Evolutionary conservation across 257 asterid genomes (phyloP).

Genomic region (Schizonepeta tenuifolia): DNA sequence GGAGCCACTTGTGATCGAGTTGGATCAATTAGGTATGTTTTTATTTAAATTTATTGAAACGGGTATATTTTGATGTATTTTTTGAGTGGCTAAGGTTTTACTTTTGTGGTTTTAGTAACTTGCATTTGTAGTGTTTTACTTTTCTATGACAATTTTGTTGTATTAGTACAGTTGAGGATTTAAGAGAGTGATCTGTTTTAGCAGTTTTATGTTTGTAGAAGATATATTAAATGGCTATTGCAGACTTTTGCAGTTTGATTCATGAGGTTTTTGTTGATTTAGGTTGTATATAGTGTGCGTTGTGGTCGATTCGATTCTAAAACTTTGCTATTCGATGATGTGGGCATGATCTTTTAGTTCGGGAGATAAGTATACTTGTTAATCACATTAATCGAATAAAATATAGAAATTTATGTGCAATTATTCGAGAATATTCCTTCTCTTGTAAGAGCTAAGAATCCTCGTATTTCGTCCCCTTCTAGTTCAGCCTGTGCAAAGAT

Average conservation of each 20-base stretch:
- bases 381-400: neutral
- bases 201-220: neutral
- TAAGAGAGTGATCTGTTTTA: neutral
- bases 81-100: neutral
- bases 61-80: neutral
- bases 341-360: neutral
- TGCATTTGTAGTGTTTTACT: neutral
- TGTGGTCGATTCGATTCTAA: neutral
- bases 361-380: neutral
- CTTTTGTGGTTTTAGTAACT: neutral
- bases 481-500: neutral
- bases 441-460: neutral
- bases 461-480: neutral
- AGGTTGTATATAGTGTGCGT: neutral
- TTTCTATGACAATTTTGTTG: neutral
- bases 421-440: neutral
- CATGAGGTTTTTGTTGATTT: neutral
- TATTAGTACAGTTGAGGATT: neutral
- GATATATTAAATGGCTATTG: too few species aligned
- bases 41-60: neutral
- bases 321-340: neutral
- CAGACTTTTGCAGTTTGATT: neutral
- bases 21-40: slow-evolving; percentile 76
- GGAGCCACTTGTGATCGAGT: slow-evolving; percentile 78
- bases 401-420: neutral